Conservation (phyloP, 2,329 filamentous ascomycete genomes). For the Helotiales sp. region DNA sequence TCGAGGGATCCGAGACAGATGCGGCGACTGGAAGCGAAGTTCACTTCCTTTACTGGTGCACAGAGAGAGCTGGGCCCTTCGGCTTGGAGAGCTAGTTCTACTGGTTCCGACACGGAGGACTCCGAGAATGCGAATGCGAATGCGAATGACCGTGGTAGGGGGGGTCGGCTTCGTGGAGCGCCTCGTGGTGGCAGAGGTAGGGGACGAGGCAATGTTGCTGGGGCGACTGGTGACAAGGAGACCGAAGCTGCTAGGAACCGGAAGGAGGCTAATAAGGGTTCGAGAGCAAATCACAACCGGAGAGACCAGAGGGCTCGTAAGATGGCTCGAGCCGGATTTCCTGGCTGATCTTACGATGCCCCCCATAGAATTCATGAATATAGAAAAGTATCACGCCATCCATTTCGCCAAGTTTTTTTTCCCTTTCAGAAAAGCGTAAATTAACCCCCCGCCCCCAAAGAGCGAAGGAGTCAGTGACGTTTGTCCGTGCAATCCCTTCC, state of each 20-base stretch:
- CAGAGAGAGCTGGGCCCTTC: constrained; percentile 70
- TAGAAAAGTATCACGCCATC: not conserved
- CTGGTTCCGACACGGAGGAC: constrained; percentile 61
- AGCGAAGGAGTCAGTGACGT: not conserved
- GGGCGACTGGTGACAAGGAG: constrained; percentile 69
- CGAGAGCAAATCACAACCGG: constrained; percentile 84
- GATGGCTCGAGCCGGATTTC: constrained; percentile 61
- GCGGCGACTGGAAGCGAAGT: constrained; percentile 72
- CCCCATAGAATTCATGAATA: not conserved
- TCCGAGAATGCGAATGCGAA: constrained; percentile 55
- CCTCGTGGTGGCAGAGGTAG: constrained; percentile 55
- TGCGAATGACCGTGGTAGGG: constrained; percentile 52
- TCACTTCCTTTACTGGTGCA: constrained; percentile 66
- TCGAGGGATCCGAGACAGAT: constrained; percentile 71
- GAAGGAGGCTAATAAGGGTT: constrained; percentile 84
- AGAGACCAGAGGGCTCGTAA: constrained; percentile 71
- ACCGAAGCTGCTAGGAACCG: constrained; percentile 72
- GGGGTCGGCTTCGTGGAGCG: constrained; percentile 51
- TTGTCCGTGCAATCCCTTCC: not conserved
- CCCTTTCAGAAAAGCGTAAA: not conserved
- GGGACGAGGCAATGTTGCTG: constrained; percentile 64
- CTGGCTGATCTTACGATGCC: constrained; percentile 27
- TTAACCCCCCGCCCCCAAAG: no score
- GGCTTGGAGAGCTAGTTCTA: constrained; percentile 63
- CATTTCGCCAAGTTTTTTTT: not conserved